These are phyloP conservation scores for Chlorella vulgaris DNA, from an alignment of 139 green algal genomes.

Conservation along the genomic window DNA sequence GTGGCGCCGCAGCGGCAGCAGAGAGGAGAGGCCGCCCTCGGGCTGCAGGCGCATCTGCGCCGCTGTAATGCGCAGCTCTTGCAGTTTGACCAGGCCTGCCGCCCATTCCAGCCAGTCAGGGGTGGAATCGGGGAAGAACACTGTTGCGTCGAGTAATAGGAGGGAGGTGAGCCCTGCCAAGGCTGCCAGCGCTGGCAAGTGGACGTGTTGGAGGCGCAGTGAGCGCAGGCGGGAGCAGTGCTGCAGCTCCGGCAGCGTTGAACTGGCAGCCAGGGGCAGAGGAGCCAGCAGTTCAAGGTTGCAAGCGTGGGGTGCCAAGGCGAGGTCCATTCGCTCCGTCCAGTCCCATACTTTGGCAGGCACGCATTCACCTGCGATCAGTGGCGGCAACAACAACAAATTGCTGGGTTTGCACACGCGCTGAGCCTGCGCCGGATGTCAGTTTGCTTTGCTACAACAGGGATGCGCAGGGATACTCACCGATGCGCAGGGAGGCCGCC, in stretches of 20 bases:
- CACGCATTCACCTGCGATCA: background rate
- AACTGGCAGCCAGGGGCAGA: background rate
- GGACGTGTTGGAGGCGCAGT: background rate
- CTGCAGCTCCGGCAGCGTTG: background rate
- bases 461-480: background rate
- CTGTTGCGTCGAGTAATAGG: background rate
- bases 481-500: background rate
- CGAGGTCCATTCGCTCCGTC: background rate
- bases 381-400: background rate
- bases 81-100: background rate
- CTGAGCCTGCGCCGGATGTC: background rate
- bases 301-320: background rate
- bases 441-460: background rate
- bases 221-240: background rate
- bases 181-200: background rate
- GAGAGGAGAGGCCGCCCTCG: conserved; percentile 7
- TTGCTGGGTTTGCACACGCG: background rate
- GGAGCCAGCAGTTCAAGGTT: background rate
- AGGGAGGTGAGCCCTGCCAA: background rate
- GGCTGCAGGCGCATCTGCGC: conserved; percentile 21
- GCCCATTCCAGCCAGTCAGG: conserved; percentile 15
- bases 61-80: background rate
- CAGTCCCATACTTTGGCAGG: conserved; percentile 3
- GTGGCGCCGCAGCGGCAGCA: conserved; percentile 8
- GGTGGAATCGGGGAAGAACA: background rate